Percentiles rank a stretch among this genome's conserved stretches.
These are phyloP conservation scores for Daucus carota DNA, from an alignment of 129 eudicot species.

Conservation along the genomic window DNA sequence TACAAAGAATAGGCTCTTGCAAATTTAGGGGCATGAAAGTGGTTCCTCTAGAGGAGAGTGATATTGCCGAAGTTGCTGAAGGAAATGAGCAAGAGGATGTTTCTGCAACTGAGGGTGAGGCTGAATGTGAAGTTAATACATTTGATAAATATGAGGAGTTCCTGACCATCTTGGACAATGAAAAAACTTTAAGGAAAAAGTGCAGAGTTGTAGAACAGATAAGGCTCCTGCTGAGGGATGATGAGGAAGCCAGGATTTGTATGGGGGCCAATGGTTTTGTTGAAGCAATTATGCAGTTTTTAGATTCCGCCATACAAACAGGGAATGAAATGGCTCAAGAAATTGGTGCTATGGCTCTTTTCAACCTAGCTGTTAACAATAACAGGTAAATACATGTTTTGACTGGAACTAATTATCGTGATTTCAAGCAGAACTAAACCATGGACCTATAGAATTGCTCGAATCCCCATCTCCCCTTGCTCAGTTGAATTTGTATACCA, in stretches of 20 bases:
- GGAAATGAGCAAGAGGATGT: conserved; percentile 49
- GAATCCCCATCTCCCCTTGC: neutral
- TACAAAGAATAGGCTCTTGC: conserved; percentile 41
- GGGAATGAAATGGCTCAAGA: conserved; percentile 66
- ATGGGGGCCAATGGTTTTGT: conserved; percentile 98
- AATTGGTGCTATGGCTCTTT: conserved; percentile 91
- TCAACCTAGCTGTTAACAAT: conserved; percentile 86
- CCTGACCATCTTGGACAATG: conserved; percentile 41
- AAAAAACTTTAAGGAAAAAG: conserved; percentile 47
- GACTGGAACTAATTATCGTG: neutral
- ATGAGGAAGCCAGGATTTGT: conserved; percentile 85
- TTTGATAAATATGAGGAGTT: conserved; percentile 45
- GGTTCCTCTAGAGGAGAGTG: conserved; percentile 64
- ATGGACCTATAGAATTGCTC: neutral
- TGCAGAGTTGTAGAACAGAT: conserved; percentile 77
- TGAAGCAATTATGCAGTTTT: conserved; percentile 64
- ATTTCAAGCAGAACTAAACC: neutral
- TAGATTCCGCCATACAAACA: conserved; percentile 48
- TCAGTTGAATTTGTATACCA: neutral
- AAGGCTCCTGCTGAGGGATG: conserved; percentile 76
- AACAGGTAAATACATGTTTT: conserved; percentile 44
- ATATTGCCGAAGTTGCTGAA: conserved; percentile 52
- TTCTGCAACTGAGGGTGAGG: conserved; percentile 49
- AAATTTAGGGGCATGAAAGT: conserved; percentile 75
- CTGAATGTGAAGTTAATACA: conserved; percentile 14